Base-by-base conservation (phyloP, 495 filamentous ascomycete species). In the Aspergillus kassunensis region DNA sequence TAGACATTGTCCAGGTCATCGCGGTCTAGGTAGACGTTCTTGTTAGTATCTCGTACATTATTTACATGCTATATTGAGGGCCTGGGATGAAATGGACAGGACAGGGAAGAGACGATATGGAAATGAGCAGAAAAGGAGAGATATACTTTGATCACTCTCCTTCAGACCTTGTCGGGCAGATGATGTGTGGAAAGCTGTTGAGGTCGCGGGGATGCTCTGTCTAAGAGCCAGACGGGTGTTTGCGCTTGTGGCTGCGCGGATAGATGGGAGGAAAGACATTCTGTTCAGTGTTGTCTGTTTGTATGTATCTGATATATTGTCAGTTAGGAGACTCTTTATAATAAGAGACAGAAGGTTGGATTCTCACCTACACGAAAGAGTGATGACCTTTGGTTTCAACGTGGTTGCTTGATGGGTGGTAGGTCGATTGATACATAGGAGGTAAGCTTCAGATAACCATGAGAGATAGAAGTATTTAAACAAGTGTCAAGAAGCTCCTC, bases 1-100 rank as follows among this genome's bases (percentile, higher is more conserved):
- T 82, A 80, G 58, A 80, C 63, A 2, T 59, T 42, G 37, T 64
- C 47, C 6, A 77, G 62, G 21, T 75, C 51, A 0, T 75, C 74
- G 29, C 69, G 67, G 57, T 72, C 74, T 75, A 12, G 10, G 18
- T 16, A 4, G 35, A 39, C 16, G 11, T n/a, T n/a, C n/a, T 39
- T 4, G 15, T 39, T 9, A 39, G 16, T 18, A 18, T 19, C 35
- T n/a, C 8, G 7, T 57, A 56, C n/a, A n/a, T n/a, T n/a, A n/a
- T n/a, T n/a, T n/a, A n/a, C n/a, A n/a, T n/a, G n/a, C n/a, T n/a
- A n/a, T n/a, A n/a, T n/a, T n/a, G n/a, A n/a, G n/a, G 24, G 24
- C 9, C 4, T 4, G 24, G 4, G 9, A 9, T 4, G 24, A 9
- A 27, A 27, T 27, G 4, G 9, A 27, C 9, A 27, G 24, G 24